Evolutionary conservation across 495 filamentous ascomycete genomes (phyloP).

Genomic region (Copromyces sp.): DNA sequence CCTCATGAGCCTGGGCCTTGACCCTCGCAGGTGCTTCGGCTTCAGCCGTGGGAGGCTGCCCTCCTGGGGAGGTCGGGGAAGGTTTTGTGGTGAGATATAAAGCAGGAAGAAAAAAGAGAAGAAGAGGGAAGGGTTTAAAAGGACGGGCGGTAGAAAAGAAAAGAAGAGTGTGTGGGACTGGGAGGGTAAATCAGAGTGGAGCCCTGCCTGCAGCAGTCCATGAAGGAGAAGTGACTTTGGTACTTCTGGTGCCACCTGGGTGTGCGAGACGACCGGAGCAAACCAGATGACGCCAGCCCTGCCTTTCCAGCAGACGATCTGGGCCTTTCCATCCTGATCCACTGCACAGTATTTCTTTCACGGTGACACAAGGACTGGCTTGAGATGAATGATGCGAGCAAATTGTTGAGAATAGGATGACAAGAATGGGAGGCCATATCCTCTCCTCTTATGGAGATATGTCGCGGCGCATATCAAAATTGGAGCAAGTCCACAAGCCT

Average conservation of each 20-base stretch:
- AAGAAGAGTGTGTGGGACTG: neutral
- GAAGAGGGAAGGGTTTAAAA: neutral
- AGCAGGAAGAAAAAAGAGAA: neutral
- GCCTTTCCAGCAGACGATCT: neutral
- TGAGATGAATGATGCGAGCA: neutral
- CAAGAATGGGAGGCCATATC: neutral
- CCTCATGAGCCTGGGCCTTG: too few relatives aligned
- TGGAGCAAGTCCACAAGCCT: neutral
- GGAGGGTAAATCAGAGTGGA: neutral
- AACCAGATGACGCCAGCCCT: neutral
- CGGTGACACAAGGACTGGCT: neutral
- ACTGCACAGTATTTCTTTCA: neutral
- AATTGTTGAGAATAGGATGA: neutral
- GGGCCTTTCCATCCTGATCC: neutral
- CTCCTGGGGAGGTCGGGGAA: neutral
- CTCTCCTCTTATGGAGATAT: neutral
- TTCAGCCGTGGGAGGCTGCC: too few relatives aligned
- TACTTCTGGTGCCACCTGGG: neutral
- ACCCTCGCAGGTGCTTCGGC: too few relatives aligned
- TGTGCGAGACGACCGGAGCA: neutral
- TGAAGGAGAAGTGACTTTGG: neutral
- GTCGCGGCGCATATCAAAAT: too few relatives aligned
- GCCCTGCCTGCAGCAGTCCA: neutral
- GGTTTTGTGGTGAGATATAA: neutral
- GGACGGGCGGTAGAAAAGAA: neutral